phyloP scores from a whole-genome alignment of 352 stramenopile genomes.

The Hyaloperonospora arabidopsidis region DNA sequence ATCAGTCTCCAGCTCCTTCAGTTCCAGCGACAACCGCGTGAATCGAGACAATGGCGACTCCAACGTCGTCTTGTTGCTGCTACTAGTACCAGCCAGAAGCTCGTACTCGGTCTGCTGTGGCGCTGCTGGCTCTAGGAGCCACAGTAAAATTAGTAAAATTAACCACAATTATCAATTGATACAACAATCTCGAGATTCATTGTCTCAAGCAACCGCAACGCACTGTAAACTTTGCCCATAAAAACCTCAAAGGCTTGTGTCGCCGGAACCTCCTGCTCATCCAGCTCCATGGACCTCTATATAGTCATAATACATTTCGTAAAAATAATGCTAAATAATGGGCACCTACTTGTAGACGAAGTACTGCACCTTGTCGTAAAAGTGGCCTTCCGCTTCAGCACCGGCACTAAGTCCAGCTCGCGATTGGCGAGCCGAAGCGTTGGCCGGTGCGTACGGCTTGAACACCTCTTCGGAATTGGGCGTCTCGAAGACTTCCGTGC shows the following conservation, averaged over 20 bases:
- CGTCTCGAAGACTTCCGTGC: constrained; percentile 68
- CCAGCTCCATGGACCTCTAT: constrained; percentile 53
- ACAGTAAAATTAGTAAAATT: too few species aligned
- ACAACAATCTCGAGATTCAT: not conserved
- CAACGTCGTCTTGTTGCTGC: constrained; percentile 21
- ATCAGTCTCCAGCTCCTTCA: constrained; percentile 65
- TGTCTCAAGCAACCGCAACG: constrained; percentile 8
- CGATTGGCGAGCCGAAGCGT: constrained; percentile 15
- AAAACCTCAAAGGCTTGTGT: constrained; percentile 66
- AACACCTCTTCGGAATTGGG: constrained; percentile 56
- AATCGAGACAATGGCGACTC: constrained; percentile 67
- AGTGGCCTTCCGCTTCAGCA: constrained; percentile 37
- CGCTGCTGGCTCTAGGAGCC: constrained; percentile 36
- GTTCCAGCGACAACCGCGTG: constrained; percentile 55
- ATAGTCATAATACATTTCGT: constrained; percentile 2
- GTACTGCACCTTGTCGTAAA: constrained; percentile 46
- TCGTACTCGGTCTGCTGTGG: constrained; percentile 52
- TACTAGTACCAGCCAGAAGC: constrained; percentile 14
- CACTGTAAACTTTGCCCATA: constrained; percentile 82
- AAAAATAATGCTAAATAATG: constrained; percentile 2
- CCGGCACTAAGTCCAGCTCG: constrained; percentile 8
- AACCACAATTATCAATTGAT: too few species aligned
- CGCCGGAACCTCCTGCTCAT: constrained; percentile 43
- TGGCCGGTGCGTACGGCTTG: constrained; percentile 48
- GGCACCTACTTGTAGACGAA: too few species aligned